Base-by-base conservation (phyloP, 2,329 filamentous ascomycete genomes). In the Fusarium haematococcum region DNA sequence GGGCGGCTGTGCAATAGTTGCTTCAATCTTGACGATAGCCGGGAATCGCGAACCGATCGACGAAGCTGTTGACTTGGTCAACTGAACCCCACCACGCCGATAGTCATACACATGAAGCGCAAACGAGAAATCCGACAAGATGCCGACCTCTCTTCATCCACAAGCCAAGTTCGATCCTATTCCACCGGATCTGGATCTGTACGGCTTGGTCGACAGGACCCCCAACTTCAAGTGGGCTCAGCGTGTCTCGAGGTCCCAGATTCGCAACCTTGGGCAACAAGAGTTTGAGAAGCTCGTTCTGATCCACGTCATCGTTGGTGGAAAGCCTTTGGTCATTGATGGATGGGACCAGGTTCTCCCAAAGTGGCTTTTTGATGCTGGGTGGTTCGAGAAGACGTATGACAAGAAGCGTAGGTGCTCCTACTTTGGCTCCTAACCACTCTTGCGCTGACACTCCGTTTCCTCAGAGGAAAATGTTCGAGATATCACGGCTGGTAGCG, bases 101-200 rank as follows among this genome's bases (percentile, higher is more conserved):
- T 23, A 37, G 56, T 45, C 72, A 52, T 18, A 50, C 37, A 27
- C 35, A 43, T 52, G 60, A 59, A 66, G 64, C 63, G 58, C 35
- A 16, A 39, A 18, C 43, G 27, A 11, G 20, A 64, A 61, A 35
- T 37, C 20, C 63, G 66, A 70, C 78, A 88, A 79, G 32, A 98
- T 98, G 95, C 93, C 94, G 64, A 85, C 87, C 18, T 88, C 93
- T 16, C 86, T 92, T 68, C 91, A 95, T 78, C 94, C 94, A 1
- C 92, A 95, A 80, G 95, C 95, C 18, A 94, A 95, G 61, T 98
- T 98, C 82, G 95, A 97, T 82, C 95, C 96, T 1, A 94, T 98
- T 56, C 90, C 95, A 0, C 95, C 95, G 0, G 91, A 96, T 79
- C 90, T 98, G 67, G 93, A 98, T 80, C 86, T 98, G 18, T 85